Conservation (phyloP, 805 yeast species). For the Hanseniaspora lachancei region DNA sequence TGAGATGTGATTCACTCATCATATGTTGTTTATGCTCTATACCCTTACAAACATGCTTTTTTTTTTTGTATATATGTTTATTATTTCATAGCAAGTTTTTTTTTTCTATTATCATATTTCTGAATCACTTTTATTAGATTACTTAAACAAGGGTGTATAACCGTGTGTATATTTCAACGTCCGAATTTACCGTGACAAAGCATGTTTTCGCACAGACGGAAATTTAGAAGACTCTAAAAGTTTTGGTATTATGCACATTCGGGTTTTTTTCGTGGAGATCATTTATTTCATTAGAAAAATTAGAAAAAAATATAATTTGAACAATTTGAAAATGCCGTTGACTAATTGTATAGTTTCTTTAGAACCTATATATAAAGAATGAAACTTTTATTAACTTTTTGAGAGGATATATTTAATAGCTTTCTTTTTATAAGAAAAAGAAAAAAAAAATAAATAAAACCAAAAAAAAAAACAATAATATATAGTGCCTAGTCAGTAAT, state of each 20-base stretch:
- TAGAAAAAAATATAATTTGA: too few species aligned
- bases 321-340: background rate
- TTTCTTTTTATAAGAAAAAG: background rate
- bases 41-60: background rate
- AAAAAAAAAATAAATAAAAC: background rate
- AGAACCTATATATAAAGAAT: background rate
- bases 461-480: background rate
- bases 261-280: background rate
- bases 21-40: background rate
- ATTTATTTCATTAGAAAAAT: background rate
- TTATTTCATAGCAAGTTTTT: constrained; percentile 2
- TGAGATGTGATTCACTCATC: too few species aligned
- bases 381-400: too few species aligned
- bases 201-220: background rate
- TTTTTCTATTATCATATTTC: background rate
- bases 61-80: background rate
- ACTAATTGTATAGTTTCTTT: background rate
- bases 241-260: background rate
- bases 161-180: background rate
- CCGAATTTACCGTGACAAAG: background rate
- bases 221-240: too few species aligned
- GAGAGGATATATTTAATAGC: too few species aligned
- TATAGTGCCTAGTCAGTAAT: background rate
- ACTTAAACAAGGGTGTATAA: background rate
- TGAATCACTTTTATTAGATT: background rate